Percentiles rank a stretch among this genome's conserved stretches.
Conservation (phyloP, 768 basidiomycete genomes). For the Podaxis sp. region DNA sequence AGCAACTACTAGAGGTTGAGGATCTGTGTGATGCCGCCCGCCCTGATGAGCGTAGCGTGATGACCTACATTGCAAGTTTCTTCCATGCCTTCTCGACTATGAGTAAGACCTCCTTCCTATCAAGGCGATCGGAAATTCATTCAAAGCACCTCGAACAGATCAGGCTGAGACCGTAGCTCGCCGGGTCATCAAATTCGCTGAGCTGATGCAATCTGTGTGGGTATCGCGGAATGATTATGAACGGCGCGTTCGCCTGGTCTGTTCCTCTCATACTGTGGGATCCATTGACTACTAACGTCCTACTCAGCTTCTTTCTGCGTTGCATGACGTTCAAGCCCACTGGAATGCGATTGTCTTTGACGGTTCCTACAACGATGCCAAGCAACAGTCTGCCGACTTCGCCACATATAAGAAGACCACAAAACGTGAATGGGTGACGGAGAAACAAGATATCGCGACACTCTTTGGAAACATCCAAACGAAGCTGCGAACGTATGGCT, state of each 20-base stretch:
- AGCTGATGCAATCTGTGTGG: slow-evolving; percentile 94
- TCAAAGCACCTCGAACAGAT: slow-evolving; percentile 46
- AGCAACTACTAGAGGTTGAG: slow-evolving; percentile 96
- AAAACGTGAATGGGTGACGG: slow-evolving; percentile 86
- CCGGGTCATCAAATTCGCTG: slow-evolving; percentile 93
- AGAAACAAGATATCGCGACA: slow-evolving; percentile 84
- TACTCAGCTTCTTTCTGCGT: slow-evolving; percentile 60
- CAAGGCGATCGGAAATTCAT: background rate
- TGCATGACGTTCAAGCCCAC: slow-evolving; percentile 62
- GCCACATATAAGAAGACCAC: slow-evolving; percentile 80
- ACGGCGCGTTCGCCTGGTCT: slow-evolving; percentile 71
- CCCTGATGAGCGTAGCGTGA: slow-evolving; percentile 95
- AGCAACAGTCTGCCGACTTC: slow-evolving; percentile 71
- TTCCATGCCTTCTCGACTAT: slow-evolving; percentile 98
- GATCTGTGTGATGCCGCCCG: slow-evolving; percentile 86
- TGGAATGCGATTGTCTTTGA: slow-evolving; percentile 71
- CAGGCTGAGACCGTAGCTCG: slow-evolving; percentile 94
- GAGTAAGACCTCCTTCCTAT: slow-evolving; percentile 51
- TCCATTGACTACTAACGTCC: background rate
- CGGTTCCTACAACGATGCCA: slow-evolving; percentile 81
- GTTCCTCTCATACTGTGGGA: background rate
- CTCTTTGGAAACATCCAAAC: slow-evolving; percentile 93
- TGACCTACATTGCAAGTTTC: slow-evolving; percentile 97
- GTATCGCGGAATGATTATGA: slow-evolving; percentile 89
- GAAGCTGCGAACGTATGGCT: slow-evolving; percentile 86